These are phyloP conservation scores for Smithsoniella earleae DNA, from an alignment of 163 green algal species.

Conservation along the genomic window DNA sequence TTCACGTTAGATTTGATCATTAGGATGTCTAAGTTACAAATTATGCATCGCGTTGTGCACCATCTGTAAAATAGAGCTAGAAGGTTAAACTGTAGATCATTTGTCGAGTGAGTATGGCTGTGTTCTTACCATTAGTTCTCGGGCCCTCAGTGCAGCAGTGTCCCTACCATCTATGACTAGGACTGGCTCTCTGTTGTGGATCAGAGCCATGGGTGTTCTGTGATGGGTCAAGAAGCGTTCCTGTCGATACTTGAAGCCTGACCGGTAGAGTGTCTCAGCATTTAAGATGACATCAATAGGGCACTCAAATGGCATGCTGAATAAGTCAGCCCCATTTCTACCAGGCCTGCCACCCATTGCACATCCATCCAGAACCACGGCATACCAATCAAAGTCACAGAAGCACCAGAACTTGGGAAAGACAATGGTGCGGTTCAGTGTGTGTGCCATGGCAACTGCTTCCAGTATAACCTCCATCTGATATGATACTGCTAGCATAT, in stretches of 20 bases:
- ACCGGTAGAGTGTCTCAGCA: not conserved
- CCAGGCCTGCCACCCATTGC: not conserved
- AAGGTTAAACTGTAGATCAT: no score
- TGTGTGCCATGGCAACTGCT: not conserved
- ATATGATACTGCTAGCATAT: conserved; percentile 21
- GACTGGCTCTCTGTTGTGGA: not conserved
- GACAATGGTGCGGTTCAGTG: conserved; percentile 11
- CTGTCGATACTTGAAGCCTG: not conserved
- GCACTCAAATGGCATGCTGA: conserved; percentile 20
- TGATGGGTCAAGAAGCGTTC: not conserved
- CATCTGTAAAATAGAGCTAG: no score
- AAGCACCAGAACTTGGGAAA: conserved; percentile 2
- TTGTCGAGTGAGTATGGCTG: no score
- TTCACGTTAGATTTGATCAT: no score
- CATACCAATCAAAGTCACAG: conserved; percentile 25
- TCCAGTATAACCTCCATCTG: not conserved
- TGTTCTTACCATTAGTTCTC: conserved; percentile 6
- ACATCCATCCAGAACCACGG: conserved; percentile 13
- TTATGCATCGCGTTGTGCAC: no score
- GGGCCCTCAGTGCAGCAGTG: not conserved
- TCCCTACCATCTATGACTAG: not conserved
- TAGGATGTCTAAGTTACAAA: no score
- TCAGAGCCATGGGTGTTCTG: not conserved
- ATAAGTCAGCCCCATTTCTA: not conserved
- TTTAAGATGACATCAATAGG: conserved; percentile 7